Percentiles rank a stretch among this genome's conserved stretches.
Conservation (phyloP, 2,329 filamentous ascomycete genomes). For the Aspergillus awamori region DNA sequence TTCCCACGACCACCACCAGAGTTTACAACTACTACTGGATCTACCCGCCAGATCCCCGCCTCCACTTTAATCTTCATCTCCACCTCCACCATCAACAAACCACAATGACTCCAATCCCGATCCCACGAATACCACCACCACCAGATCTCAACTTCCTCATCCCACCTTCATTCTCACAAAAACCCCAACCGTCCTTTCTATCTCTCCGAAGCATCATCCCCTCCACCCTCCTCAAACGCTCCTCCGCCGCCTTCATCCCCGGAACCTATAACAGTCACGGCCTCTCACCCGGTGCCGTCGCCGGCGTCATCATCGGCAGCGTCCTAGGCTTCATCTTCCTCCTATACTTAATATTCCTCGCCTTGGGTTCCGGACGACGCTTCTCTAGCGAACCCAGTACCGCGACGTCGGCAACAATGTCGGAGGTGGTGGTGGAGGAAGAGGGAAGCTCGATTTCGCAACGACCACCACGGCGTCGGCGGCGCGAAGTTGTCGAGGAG, state of each 20-base stretch:
- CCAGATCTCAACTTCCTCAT: background rate
- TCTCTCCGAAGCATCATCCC: background rate
- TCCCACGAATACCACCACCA: background rate
- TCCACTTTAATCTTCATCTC: background rate
- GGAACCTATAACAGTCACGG: conserved; percentile 61
- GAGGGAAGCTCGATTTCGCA: background rate
- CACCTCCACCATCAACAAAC: background rate
- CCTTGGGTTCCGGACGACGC: conserved; percentile 50
- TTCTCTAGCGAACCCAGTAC: conserved; percentile 27
- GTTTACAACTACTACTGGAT: background rate
- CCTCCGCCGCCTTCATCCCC: conserved; percentile 56
- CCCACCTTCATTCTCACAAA: background rate
- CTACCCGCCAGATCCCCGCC: conserved; percentile 4
- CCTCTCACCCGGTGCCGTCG: conserved; percentile 60
- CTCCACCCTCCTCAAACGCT: background rate
- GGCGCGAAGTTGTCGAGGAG: conserved; percentile 30
- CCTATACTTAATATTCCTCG: conserved; percentile 56
- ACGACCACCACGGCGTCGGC: conserved; percentile 17
- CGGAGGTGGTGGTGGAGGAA: conserved; percentile 24
- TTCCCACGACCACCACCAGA: background rate
- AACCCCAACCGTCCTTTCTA: background rate
- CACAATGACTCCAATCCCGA: background rate
- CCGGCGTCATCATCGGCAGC: conserved; percentile 58
- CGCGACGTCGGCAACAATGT: conserved; percentile 32
- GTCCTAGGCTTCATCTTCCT: conserved; percentile 57